Conservation (phyloP, 495 filamentous ascomycete genomes). For the Xylaria palmicola region DNA sequence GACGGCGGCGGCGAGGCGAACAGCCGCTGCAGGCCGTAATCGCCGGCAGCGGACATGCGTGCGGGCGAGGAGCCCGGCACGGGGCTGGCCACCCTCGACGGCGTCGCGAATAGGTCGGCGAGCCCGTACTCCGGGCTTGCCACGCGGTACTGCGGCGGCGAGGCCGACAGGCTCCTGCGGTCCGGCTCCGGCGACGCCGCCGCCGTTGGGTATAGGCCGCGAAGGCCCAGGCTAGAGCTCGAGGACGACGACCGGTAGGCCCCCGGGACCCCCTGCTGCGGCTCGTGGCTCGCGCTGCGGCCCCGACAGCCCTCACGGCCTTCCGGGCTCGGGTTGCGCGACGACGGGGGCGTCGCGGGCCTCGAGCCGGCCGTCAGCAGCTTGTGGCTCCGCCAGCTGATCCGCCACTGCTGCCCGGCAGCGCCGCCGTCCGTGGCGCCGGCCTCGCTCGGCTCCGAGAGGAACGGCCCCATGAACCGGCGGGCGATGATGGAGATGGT, state of each 20-base stretch:
- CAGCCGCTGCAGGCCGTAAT: constrained; percentile 5
- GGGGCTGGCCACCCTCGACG: not conserved
- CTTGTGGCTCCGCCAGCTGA: constrained; percentile 11
- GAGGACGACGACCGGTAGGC: not conserved
- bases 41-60: not conserved
- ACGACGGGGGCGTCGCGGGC: constrained; percentile 3
- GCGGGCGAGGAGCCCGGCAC: not conserved
- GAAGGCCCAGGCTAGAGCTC: not conserved
- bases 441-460: constrained; percentile 6
- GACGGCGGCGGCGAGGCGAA: not conserved
- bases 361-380: constrained; percentile 3
- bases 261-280: not conserved
- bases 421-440: not conserved
- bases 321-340: not conserved
- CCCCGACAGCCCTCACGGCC: not conserved
- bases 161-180: not conserved
- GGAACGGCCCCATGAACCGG: constrained; percentile 5
- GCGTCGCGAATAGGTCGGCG: constrained; percentile 2
- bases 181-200: not conserved
- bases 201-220: not conserved
- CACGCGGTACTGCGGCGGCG: not conserved
- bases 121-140: constrained; percentile 8
- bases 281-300: not conserved
- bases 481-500: constrained; percentile 10
- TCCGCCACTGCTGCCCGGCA: not conserved